Evolutionary conservation across 805 yeast species (phyloP).

Genomic region (Pichia deserticola): DNA sequence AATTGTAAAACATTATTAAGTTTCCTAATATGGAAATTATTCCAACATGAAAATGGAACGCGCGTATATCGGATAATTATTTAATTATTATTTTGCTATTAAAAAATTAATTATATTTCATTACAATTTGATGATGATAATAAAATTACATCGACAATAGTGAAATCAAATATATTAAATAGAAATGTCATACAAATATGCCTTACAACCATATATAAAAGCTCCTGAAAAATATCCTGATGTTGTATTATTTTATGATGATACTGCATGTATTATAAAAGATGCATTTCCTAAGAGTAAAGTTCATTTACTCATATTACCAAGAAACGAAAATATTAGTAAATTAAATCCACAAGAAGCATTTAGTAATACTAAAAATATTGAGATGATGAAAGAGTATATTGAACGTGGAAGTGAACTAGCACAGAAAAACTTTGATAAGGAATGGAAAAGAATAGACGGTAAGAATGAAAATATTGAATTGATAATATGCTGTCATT

Average conservation of each 20-base stretch:
- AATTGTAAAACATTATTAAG: too few species aligned
- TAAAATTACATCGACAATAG: neutral
- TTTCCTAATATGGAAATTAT: neutral
- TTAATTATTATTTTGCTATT: too few species aligned
- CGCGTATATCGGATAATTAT: neutral
- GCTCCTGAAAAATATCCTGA: slow-evolving; percentile 35
- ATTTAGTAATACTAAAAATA: slow-evolving; percentile 31
- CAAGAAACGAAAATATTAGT: slow-evolving; percentile 38
- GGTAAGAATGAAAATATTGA: slow-evolving; percentile 18
- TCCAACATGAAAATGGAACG: neutral
- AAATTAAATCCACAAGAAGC: slow-evolving; percentile 45
- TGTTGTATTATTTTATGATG: slow-evolving; percentile 41
- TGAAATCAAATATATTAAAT: neutral
- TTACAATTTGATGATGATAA: too few species aligned
- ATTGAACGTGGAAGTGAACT: slow-evolving; percentile 31
- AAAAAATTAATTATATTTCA: too few species aligned
- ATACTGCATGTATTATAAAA: slow-evolving; percentile 44
- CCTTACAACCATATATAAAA: slow-evolving; percentile 41
- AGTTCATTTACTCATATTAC: slow-evolving; percentile 55
- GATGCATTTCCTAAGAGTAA: slow-evolving; percentile 61
- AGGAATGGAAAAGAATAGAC: slow-evolving; percentile 10
- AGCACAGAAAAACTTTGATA: slow-evolving; percentile 12
- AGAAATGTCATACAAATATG: slow-evolving; percentile 42
- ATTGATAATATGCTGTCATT: slow-evolving; percentile 57
- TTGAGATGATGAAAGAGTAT: slow-evolving; percentile 25